Evolutionary conservation across 805 yeast species (phyloP).

Genomic region (Tetrapisispora pingtungensis): DNA sequence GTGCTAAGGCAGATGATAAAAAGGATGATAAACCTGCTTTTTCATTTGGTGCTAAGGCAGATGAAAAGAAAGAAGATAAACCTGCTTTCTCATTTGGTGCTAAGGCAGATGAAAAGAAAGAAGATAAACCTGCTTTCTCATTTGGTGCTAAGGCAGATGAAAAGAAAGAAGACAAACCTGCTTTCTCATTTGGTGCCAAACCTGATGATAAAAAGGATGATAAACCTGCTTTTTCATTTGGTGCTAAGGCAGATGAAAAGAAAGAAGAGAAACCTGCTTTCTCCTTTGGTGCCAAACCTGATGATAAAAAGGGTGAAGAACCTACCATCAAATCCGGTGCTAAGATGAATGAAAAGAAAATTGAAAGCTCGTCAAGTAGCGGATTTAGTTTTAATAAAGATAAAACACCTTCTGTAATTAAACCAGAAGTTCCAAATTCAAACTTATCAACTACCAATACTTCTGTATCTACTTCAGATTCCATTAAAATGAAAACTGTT

Average conservation of each 20-base stretch:
- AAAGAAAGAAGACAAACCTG: slow-evolving; percentile 7
- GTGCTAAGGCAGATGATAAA: neutral
- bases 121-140: slow-evolving; percentile 9
- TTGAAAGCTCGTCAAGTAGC: slow-evolving; percentile 6
- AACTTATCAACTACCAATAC: neutral
- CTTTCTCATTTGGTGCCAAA: neutral
- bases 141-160: slow-evolving; percentile 12
- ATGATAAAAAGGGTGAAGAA: slow-evolving; percentile 3
- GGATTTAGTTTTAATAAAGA: slow-evolving; percentile 4
- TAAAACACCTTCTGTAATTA: neutral
- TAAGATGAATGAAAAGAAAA: slow-evolving; percentile 7
- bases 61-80: neutral
- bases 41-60: neutral
- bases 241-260: slow-evolving; percentile 8
- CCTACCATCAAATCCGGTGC: slow-evolving; percentile 14
- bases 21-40: neutral
- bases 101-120: neutral
- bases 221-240: slow-evolving; percentile 14
- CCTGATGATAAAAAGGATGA: slow-evolving; percentile 1
- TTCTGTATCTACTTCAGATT: neutral
- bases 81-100: slow-evolving; percentile 9
- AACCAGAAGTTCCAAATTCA: neutral
- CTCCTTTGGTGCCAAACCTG: neutral
- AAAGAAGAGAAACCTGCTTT: slow-evolving; percentile 6
- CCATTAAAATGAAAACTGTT: slow-evolving; percentile 35